Conservation (phyloP, 208 protist species). For the Trypanosomatidae sp. region DNA sequence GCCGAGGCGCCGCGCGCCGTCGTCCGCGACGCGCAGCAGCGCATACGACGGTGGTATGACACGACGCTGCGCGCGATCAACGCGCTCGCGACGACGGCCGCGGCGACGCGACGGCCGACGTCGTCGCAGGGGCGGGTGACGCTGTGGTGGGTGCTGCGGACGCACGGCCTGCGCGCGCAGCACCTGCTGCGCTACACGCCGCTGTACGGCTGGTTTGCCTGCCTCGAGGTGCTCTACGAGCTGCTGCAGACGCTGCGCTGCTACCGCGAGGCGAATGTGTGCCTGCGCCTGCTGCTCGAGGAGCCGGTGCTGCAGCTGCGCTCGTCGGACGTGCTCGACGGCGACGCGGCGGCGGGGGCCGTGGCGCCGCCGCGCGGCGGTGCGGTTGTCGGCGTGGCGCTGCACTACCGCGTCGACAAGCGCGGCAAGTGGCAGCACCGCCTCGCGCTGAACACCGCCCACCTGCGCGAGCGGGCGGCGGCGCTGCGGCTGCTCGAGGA, state of each 20-base stretch:
- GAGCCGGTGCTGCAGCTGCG: slow-evolving; percentile 48
- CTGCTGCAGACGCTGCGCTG: slow-evolving; percentile 31
- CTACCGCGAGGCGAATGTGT: slow-evolving; percentile 50
- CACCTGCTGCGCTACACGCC: slow-evolving; percentile 60
- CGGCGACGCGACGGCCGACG: no score
- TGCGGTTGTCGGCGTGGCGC: slow-evolving; percentile 13
- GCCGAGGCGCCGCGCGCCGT: no score
- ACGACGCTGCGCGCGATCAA: no score
- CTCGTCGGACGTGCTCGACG: slow-evolving; percentile 5
- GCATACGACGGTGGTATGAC: no score
- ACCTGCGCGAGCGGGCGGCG: slow-evolving; percentile 21
- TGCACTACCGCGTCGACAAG: slow-evolving; percentile 44
- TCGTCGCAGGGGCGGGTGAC: slow-evolving; percentile 1
- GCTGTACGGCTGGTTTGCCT: slow-evolving; percentile 52
- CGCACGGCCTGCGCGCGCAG: slow-evolving; percentile 23
- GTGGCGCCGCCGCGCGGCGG: neutral
- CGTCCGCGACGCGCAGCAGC: no score
- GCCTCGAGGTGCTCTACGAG: slow-evolving; percentile 41
- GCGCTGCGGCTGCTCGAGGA: slow-evolving; percentile 33
- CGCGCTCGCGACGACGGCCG: no score
- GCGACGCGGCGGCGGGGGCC: neutral
- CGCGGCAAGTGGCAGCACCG: slow-evolving; percentile 49
- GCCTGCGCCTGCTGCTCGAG: slow-evolving; percentile 32
- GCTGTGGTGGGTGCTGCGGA: slow-evolving; percentile 13
- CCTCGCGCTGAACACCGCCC: slow-evolving; percentile 38